These are phyloP conservation scores for Beauveria medogensis DNA, from an alignment of 2,329 filamentous ascomycete species.

Conservation along the genomic window DNA sequence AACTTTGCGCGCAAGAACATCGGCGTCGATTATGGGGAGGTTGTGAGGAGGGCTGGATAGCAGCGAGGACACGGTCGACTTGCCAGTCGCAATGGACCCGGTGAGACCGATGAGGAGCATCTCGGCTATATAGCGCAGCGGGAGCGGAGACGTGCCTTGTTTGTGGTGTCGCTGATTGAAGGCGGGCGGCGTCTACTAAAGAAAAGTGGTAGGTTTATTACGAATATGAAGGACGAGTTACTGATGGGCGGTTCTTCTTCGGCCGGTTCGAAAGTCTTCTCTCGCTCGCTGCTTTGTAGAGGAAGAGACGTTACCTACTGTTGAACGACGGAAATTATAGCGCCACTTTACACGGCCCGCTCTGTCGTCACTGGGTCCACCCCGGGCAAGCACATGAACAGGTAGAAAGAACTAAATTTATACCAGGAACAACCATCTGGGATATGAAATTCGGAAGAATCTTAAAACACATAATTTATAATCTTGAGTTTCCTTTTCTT, in stretches of 20 bases:
- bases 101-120: conserved; percentile 97
- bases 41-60: conserved; percentile 74
- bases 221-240: neutral
- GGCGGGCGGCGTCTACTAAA: too few relatives aligned
- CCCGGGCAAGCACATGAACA: too few relatives aligned
- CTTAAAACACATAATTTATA: too few relatives aligned
- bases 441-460: too few relatives aligned
- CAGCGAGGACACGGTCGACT: conserved; percentile 86
- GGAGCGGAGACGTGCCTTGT: too few relatives aligned
- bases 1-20: conserved; percentile 83
- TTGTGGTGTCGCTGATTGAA: too few relatives aligned
- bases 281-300: neutral
- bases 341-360: neutral
- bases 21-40: conserved; percentile 88
- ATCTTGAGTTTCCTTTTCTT: too few relatives aligned
- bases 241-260: too few relatives aligned
- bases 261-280: too few relatives aligned
- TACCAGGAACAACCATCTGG: too few relatives aligned
- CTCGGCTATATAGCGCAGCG: neutral
- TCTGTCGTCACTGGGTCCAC: neutral
- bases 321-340: neutral
- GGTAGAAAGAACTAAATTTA: too few relatives aligned
- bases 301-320: neutral
- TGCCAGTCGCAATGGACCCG: conserved; percentile 94
- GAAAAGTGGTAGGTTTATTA: neutral